These are phyloP conservation scores for Metschnikowia koreensis DNA, from an alignment of 805 yeast species.

Conservation along the genomic window DNA sequence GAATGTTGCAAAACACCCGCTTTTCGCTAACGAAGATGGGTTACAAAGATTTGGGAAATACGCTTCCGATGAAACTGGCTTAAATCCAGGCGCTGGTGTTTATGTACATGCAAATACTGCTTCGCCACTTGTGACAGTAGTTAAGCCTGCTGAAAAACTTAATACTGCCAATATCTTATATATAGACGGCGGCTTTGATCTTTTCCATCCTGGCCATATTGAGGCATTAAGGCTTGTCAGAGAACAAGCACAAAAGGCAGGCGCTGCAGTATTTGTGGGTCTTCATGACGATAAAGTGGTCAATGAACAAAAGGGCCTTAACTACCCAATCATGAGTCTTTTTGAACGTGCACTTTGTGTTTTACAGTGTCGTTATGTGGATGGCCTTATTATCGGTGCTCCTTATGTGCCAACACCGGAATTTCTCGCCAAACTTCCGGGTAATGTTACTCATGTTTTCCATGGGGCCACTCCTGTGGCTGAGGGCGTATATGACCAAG, in stretches of 20 bases:
- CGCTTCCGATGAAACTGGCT: conserved; percentile 64
- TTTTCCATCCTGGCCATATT: conserved; percentile 92
- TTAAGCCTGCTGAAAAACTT: conserved; percentile 29
- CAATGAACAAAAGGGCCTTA: conserved; percentile 55
- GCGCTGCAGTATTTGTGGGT: conserved; percentile 62
- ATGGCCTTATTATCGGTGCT: conserved; percentile 71
- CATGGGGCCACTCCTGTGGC: conserved; percentile 57
- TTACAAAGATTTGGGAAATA: conserved; percentile 48
- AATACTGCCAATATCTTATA: conserved; percentile 36
- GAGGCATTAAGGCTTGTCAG: conserved; percentile 58
- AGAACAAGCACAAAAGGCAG: conserved; percentile 32
- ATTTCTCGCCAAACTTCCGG: conserved; percentile 42
- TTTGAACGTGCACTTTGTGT: conserved; percentile 86
- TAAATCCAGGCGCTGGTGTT: conserved; percentile 56
- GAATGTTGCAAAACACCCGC: conserved; percentile 23
- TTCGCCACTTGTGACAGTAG: conserved; percentile 27
- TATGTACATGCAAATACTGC: conserved; percentile 36
- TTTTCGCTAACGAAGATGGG: conserved; percentile 33
- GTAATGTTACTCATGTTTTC: conserved; percentile 40
- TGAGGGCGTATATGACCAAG: conserved; percentile 33
- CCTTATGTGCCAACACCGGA: conserved; percentile 49
- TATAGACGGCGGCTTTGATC: conserved; percentile 84
- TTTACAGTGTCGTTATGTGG: conserved; percentile 81
- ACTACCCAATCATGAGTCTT: conserved; percentile 82
- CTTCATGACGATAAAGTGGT: conserved; percentile 58